Conservation (phyloP, 495 filamentous ascomycete genomes). For the Penicillium lividum region DNA sequence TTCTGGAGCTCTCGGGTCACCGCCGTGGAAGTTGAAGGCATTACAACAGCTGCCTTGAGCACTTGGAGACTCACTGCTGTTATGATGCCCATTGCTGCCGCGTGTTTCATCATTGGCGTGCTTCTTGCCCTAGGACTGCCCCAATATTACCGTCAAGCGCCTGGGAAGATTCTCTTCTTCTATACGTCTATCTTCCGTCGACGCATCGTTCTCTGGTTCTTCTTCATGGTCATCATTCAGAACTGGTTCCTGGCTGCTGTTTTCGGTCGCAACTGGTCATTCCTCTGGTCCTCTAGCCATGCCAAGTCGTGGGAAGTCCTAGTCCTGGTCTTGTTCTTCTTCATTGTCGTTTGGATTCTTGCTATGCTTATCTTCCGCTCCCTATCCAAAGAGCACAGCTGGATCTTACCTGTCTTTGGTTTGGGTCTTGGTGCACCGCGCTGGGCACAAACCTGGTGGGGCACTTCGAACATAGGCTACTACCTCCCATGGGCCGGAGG, state of each 20-base stretch:
- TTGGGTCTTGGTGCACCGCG: slow-evolving; percentile 51
- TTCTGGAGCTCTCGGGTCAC: slow-evolving; percentile 50
- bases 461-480: slow-evolving; percentile 45
- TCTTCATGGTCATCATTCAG: slow-evolving; percentile 47
- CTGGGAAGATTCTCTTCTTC: slow-evolving; percentile 64
- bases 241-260: slow-evolving; percentile 53
- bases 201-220: slow-evolving; percentile 53
- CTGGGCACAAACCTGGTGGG: slow-evolving; percentile 57
- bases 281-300: slow-evolving; percentile 51
- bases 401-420: slow-evolving; percentile 53
- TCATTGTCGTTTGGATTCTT: slow-evolving; percentile 45
- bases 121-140: slow-evolving; percentile 48
- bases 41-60: slow-evolving; percentile 29
- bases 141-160: slow-evolving; percentile 58
- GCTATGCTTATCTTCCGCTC: slow-evolving; percentile 44
- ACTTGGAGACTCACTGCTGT: slow-evolving; percentile 54
- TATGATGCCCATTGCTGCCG: slow-evolving; percentile 40
- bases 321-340: slow-evolving; percentile 45
- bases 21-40: slow-evolving; percentile 30
- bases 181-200: slow-evolving; percentile 48
- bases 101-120: slow-evolving; percentile 45
- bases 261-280: slow-evolving; percentile 51
- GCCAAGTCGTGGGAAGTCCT: slow-evolving; percentile 48
- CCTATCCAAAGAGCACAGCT: slow-evolving; percentile 49
- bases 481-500: slow-evolving; percentile 53